Conservation (phyloP, 768 basidiomycete genomes). For the Bullera alba region DNA sequence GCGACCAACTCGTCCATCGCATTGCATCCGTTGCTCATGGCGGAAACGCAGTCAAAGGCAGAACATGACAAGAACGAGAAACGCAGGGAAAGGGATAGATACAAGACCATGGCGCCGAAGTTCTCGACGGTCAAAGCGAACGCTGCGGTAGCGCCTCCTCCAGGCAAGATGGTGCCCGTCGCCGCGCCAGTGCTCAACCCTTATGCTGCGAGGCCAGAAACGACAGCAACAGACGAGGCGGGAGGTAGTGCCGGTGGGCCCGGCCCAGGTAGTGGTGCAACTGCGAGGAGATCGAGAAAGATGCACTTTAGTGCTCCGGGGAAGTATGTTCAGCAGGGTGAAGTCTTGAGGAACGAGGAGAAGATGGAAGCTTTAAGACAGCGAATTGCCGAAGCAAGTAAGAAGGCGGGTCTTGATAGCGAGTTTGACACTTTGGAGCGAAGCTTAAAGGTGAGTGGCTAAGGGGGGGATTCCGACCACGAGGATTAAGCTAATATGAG, state of each 20-base stretch:
- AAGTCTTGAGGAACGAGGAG: conserved; percentile 52
- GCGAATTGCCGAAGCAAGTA: conserved; percentile 83
- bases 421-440: conserved; percentile 87
- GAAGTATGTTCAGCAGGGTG: conserved; percentile 57
- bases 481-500: not conserved
- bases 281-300: conserved; percentile 38
- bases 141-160: conserved; percentile 9
- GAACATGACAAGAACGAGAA: conserved; percentile 35
- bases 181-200: conserved; percentile 56
- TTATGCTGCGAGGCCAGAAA: conserved; percentile 54
- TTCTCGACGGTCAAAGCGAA: conserved; percentile 86
- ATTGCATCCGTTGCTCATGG: conserved; percentile 34
- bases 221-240: conserved; percentile 10
- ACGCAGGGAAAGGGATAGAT: conserved; percentile 62
- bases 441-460: conserved; percentile 67
- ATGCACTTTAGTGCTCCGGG: conserved; percentile 90
- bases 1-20: conserved; percentile 17
- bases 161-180: conserved; percentile 58
- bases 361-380: conserved; percentile 87
- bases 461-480: not conserved
- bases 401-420: conserved; percentile 88
- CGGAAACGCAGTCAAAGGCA: conserved; percentile 3
- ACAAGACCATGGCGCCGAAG: conserved; percentile 97
- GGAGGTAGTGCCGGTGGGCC: conserved; percentile 6
- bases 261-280: conserved; percentile 7